These are phyloP conservation scores for Psilocybe cubensis DNA, from an alignment of 768 basidiomycete species.

Conservation along the genomic window DNA sequence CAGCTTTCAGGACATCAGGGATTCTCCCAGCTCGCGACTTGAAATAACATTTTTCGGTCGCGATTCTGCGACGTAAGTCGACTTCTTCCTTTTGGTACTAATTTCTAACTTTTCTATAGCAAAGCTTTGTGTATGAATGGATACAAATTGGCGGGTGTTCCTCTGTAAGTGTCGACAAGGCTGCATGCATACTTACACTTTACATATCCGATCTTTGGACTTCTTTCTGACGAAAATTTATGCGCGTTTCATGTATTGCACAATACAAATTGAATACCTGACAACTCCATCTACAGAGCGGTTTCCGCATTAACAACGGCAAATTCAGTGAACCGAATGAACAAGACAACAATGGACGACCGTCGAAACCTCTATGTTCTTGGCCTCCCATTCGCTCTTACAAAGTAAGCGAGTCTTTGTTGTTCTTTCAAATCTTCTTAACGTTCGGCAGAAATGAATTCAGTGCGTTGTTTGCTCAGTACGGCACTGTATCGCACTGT, in stretches of 20 bases:
- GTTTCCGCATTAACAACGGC: constrained; percentile 36
- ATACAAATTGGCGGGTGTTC: constrained; percentile 55
- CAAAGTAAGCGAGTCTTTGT: constrained; percentile 51
- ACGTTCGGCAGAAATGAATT: constrained; percentile 53
- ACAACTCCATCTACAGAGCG: constrained; percentile 30
- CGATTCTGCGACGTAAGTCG: constrained; percentile 56
- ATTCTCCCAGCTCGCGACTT: constrained; percentile 41
- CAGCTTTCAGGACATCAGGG: constrained; percentile 44
- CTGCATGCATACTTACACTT: neutral
- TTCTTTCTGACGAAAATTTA: constrained; percentile 19
- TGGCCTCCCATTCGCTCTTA: constrained; percentile 80
- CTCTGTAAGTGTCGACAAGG: constrained; percentile 50
- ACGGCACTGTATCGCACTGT: constrained; percentile 72
- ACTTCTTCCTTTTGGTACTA: neutral
- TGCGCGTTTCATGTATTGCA: constrained; percentile 6
- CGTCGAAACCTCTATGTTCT: constrained; percentile 87
- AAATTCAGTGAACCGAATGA: constrained; percentile 22
- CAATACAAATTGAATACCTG: neutral
- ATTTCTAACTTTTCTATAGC: constrained; percentile 33
- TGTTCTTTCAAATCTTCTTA: neutral
- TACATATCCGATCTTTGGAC: neutral
- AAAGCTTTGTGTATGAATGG: constrained; percentile 72
- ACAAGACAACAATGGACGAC: constrained; percentile 41
- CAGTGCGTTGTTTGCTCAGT: constrained; percentile 59
- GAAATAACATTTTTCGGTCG: constrained; percentile 57